Conservation (phyloP, 345 rosid species). For the Bruguiera parviflora region DNA sequence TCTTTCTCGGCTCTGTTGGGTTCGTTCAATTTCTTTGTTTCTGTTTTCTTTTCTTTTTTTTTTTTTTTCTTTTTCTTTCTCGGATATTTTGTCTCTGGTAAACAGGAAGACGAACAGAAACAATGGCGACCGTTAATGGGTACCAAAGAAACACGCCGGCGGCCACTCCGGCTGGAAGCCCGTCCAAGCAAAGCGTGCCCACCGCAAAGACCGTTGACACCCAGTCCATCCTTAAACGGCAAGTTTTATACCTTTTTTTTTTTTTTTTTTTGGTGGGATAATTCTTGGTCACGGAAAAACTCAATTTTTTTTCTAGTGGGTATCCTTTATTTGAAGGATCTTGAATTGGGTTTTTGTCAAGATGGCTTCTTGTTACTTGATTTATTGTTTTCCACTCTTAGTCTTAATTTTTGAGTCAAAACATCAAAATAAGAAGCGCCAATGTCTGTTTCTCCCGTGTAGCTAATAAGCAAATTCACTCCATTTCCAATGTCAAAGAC, state of each 20-base stretch:
- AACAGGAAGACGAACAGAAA: background rate
- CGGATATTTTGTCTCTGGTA: too few relatives aligned
- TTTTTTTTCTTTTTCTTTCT: too few relatives aligned
- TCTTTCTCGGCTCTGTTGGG: background rate
- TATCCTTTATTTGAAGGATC: background rate
- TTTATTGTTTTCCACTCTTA: background rate
- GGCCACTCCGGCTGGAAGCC: constrained; percentile 34
- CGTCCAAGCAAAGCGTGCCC: constrained; percentile 54
- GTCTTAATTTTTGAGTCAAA: too few relatives aligned
- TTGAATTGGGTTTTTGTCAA: background rate
- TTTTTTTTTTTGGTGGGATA: constrained; percentile 4
- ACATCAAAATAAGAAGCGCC: too few relatives aligned
- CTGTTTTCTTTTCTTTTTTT: too few relatives aligned
- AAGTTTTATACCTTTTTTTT: background rate
- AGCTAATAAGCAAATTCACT: too few relatives aligned
- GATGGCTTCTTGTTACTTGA: background rate
- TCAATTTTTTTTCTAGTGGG: background rate
- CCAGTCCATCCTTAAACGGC: constrained; percentile 82
- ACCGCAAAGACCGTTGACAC: constrained; percentile 60
- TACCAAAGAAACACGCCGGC: constrained; percentile 70
- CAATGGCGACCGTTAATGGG: constrained; percentile 61
- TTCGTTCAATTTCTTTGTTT: too few relatives aligned
- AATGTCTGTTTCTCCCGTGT: too few relatives aligned
- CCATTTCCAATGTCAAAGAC: too few relatives aligned
- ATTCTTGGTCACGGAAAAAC: background rate